Percentiles rank a stretch among this genome's conserved stretches.
phyloP scores from a whole-genome alignment of 78 protist genomes.

The Planoprotostelium fungivorum region DNA sequence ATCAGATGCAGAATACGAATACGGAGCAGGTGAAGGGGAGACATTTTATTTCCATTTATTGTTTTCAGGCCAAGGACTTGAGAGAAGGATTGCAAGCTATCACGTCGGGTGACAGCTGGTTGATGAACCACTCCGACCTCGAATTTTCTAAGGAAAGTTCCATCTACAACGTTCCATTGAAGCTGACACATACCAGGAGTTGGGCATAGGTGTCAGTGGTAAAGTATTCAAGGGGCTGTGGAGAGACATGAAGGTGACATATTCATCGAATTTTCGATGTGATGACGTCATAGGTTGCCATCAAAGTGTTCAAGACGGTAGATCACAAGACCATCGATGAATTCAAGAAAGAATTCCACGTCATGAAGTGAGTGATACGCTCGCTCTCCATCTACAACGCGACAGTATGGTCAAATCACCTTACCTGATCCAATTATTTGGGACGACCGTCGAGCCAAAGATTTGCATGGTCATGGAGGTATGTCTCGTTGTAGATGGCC shows the following conservation, averaged over 20 bases:
- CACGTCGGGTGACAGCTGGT: not conserved
- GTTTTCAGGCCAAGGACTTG: not conserved
- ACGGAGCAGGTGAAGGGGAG: not conserved
- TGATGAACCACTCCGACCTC: not conserved
- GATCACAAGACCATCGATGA: conserved; percentile 41
- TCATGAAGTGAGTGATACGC: conserved; percentile 53
- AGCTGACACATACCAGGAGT: not conserved
- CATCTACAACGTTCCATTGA: too few relatives aligned
- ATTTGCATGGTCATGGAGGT: conserved; percentile 65
- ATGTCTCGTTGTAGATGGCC: not conserved
- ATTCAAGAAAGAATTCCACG: conserved; percentile 61
- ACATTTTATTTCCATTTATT: not conserved
- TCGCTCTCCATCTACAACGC: not conserved
- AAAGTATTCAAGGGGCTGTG: not conserved
- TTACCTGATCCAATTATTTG: conserved; percentile 43
- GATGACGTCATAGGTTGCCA: too few relatives aligned
- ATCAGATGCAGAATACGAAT: not conserved
- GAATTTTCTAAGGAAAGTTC: not conserved
- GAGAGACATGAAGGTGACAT: not conserved
- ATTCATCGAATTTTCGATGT: too few relatives aligned
- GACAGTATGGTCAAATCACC: conserved; percentile 4
- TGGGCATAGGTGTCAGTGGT: not conserved
- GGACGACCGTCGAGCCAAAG: conserved; percentile 42
- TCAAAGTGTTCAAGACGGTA: conserved; percentile 35
- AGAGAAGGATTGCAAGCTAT: not conserved